phyloP scores from a whole-genome alignment of 768 basidiomycete genomes.

The Trametes meyenii region DNA sequence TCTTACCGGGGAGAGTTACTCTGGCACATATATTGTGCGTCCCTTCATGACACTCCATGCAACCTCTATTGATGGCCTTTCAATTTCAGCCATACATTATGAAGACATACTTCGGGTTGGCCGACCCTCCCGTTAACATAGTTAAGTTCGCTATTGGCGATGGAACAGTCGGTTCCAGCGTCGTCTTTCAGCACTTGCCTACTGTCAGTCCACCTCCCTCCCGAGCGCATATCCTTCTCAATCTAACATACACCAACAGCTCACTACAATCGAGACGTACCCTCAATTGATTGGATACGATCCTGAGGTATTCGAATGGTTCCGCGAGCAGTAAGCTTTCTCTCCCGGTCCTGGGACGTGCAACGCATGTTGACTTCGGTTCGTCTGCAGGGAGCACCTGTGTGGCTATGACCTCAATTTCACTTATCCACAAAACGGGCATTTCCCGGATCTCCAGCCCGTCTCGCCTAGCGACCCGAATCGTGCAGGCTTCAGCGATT shows the following conservation, averaged over 20 bases:
- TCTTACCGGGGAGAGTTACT: conserved; percentile 75
- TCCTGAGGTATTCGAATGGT: conserved; percentile 64
- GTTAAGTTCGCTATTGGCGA: conserved; percentile 73
- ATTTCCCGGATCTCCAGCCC: conserved; percentile 44
- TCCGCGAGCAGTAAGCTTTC: conserved; percentile 61
- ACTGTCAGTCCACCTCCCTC: conserved; percentile 43
- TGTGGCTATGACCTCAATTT: conserved; percentile 71
- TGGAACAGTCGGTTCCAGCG: conserved; percentile 55
- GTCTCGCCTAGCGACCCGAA: conserved; percentile 8
- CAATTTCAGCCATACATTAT: conserved; percentile 67
- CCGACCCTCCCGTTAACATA: conserved; percentile 67
- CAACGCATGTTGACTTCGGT: neutral
- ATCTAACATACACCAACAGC: too few relatives aligned
- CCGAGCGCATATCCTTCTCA: neutral
- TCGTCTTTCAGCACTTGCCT: conserved; percentile 54
- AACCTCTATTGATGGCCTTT: neutral
- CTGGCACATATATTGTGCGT: conserved; percentile 67
- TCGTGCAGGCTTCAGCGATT: conserved; percentile 16
- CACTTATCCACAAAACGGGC: conserved; percentile 64
- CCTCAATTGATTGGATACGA: conserved; percentile 80
- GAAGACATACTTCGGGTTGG: conserved; percentile 66
- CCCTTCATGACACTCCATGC: neutral
- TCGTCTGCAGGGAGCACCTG: conserved; percentile 47
- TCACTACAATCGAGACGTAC: conserved; percentile 58
- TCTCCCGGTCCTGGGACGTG: neutral